Base-by-base conservation (phyloP, 257 asterid species). In the Cinchona pubescens region DNA sequence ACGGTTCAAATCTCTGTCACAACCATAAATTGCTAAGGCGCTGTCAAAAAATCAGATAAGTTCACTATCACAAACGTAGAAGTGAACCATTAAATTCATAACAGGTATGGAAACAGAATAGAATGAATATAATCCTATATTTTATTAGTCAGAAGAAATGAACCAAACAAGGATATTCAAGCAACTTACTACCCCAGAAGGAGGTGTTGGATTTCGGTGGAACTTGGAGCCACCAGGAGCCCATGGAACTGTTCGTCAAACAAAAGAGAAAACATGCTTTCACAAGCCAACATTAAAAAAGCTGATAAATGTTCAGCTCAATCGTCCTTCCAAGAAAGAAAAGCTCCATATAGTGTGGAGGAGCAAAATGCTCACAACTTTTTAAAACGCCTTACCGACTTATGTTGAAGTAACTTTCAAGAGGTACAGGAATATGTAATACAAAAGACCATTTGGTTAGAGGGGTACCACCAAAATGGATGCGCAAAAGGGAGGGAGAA, bases 141-240 rank as follows among this genome's bases (percentile, higher is more conserved):
- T 55, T 63, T 48, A 70, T 32, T 2, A 60, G 65, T 51, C 38
- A 73, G 32, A n/a, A 73, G 43, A 78, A 73, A 66, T 0, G 13
- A 69, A 67, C 29, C 34, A 67, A 70, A 58, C 21, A 68, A 40
- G 51, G 68, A 67, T 40, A 74, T 37, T 49, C 4, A 62, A 78
- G 68, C 48, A 42, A 82, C 63, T 90, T 91, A 92, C 97, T 91
- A 92, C 97, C 97, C 97, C 99, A 16, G 85, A 18, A 74, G 98
- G 96, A 35, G 99, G 99, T 55, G 89, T 76, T 16, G 97, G 97
- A 84, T 94, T 94, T 75, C 97, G 82, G 83, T 94, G 88, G 82
- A 93, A 93, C 86, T 94, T 94, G 88, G 88, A 56, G 86, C 98
- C 98, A 72, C 98, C 97, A 79, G 98, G 98, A 79, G 99, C 99